A percentile compares a stretch with the other conserved stretches of the same genome.
These are phyloP conservation scores for Aphanomyces astaci DNA, from an alignment of 352 stramenopile genomes.

Conservation along the genomic window DNA sequence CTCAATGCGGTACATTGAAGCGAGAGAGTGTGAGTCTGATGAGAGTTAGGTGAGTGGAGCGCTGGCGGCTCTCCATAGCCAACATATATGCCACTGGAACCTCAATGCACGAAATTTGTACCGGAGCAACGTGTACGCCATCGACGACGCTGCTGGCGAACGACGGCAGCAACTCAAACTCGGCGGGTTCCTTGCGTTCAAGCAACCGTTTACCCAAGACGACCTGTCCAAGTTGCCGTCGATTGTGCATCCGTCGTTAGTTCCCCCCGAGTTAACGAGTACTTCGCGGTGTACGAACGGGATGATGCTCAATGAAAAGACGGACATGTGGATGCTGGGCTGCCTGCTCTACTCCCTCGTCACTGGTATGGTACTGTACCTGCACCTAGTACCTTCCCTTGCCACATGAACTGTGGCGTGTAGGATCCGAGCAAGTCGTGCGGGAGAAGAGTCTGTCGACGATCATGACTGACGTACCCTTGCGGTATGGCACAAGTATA, in stretches of 20 bases:
- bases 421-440: conserved; percentile 4
- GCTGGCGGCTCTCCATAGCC: conserved; percentile 6
- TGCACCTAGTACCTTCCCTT: background rate
- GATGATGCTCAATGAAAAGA: conserved; percentile 11
- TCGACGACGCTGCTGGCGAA: background rate
- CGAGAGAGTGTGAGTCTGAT: background rate
- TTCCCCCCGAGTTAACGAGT: background rate
- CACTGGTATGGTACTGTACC: background rate
- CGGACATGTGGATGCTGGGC: conserved; percentile 20
- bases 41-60: conserved; percentile 1
- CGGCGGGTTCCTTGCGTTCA: conserved; percentile 17
- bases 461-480: conserved; percentile 16
- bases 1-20: background rate
- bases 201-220: background rate
- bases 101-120: conserved; percentile 10
- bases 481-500: conserved; percentile 18
- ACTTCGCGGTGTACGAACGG: background rate
- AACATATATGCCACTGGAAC: conserved; percentile 7
- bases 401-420: background rate
- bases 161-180: background rate
- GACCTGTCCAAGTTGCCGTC: background rate
- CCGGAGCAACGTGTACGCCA: background rate
- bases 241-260: conserved; percentile 3
- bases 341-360: conserved; percentile 20
- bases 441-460: conserved; percentile 4